A percentile compares a stretch with the other conserved stretches of the same genome.
Evolutionary conservation across 352 stramenopile species (phyloP).

Genomic region (Plasmopara viticola): DNA sequence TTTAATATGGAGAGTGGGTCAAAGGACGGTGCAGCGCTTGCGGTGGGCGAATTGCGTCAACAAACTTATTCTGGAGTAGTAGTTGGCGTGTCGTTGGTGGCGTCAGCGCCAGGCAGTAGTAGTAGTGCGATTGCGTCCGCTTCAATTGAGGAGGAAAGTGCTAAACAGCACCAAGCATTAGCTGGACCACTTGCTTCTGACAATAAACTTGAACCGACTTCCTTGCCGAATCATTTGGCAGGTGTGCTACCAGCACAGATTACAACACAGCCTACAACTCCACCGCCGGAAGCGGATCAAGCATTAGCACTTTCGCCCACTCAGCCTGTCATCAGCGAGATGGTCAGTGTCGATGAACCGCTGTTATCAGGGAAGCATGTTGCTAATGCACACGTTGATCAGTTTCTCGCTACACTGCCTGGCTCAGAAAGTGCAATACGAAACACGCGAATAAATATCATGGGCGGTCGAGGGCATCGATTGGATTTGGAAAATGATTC

Average conservation of each 20-base stretch:
- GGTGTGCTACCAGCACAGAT: background rate
- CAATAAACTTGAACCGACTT: slow-evolving; percentile 14
- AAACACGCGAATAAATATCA: slow-evolving; percentile 87
- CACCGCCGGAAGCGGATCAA: slow-evolving; percentile 4
- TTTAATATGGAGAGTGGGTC: slow-evolving; percentile 76
- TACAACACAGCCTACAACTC: slow-evolving; percentile 1
- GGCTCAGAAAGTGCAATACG: slow-evolving; percentile 89
- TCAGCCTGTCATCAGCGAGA: slow-evolving; percentile 27
- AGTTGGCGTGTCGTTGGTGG: slow-evolving; percentile 23
- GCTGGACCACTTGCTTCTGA: slow-evolving; percentile 13
- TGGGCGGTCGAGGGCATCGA: slow-evolving; percentile 86
- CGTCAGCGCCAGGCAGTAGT: slow-evolving; percentile 12
- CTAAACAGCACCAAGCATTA: slow-evolving; percentile 34
- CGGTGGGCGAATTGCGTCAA: slow-evolving; percentile 37
- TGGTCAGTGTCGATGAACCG: slow-evolving; percentile 37
- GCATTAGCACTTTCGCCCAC: slow-evolving; percentile 12
- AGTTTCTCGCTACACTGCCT: slow-evolving; percentile 78
- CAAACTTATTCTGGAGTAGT: slow-evolving; percentile 47
- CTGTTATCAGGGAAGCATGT: slow-evolving; percentile 40
- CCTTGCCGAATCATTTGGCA: slow-evolving; percentile 6
- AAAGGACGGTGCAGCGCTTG: slow-evolving; percentile 27
- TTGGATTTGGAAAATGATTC: slow-evolving; percentile 70
- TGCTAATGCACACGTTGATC: slow-evolving; percentile 48
- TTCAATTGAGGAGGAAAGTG: slow-evolving; percentile 44
- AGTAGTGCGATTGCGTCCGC: slow-evolving; percentile 11